phyloP scores from a whole-genome alignment of 2,329 filamentous ascomycete species.

The Pezicula rhizophila region DNA sequence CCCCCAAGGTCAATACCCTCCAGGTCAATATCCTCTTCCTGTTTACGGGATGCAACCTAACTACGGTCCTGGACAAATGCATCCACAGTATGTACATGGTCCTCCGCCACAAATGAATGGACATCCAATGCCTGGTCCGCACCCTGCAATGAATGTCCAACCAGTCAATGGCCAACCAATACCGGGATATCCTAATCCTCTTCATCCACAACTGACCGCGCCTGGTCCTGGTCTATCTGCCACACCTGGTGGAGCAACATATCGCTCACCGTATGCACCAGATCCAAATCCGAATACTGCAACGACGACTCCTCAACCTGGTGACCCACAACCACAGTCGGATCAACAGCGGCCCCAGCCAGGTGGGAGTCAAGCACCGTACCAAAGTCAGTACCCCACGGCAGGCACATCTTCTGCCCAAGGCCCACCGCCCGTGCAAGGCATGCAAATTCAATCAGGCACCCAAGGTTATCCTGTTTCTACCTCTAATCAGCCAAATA shows the following conservation, averaged over 20 bases:
- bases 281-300: slow-evolving; percentile 17
- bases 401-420: not conserved
- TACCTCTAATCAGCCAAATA: no score
- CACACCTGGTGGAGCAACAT: slow-evolving; percentile 10
- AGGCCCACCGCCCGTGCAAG: not conserved
- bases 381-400: no score
- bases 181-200: slow-evolving; percentile 10
- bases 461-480: not conserved
- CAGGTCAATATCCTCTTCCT: slow-evolving; percentile 14
- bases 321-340: slow-evolving; percentile 6
- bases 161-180: slow-evolving; percentile 4
- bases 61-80: slow-evolving; percentile 16
- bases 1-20: slow-evolving; percentile 1
- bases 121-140: slow-evolving; percentile 8
- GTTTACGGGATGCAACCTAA: slow-evolving; percentile 17
- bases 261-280: slow-evolving; percentile 29
- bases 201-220: slow-evolving; percentile 17
- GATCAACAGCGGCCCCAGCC: not conserved
- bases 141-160: slow-evolving; percentile 12
- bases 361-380: not conserved
- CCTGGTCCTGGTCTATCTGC: slow-evolving; percentile 5
- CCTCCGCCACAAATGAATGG: slow-evolving; percentile 14
- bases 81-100: slow-evolving; percentile 17
- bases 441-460: not conserved
- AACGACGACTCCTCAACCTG: slow-evolving; percentile 3